Conservation (phyloP, 192 early-diverging fungal species). For the Coemansia sp. region DNA sequence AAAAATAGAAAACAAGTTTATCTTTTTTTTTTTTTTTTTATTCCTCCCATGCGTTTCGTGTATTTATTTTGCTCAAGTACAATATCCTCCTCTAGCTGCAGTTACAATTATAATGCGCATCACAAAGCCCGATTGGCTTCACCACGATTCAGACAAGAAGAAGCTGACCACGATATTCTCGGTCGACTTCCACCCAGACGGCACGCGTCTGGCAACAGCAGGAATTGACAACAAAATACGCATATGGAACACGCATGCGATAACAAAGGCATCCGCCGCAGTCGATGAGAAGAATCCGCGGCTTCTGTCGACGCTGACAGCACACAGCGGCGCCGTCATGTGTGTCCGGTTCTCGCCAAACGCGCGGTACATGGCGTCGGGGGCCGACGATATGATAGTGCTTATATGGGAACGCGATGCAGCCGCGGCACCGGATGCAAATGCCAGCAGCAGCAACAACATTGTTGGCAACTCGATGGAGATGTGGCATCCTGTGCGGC, state of each 20-base stretch:
- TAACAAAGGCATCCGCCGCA: slow-evolving; percentile 26
- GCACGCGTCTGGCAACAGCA: slow-evolving; percentile 79
- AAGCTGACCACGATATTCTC: slow-evolving; percentile 74
- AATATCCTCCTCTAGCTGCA: background rate
- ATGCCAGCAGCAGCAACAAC: background rate
- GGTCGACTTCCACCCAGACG: slow-evolving; percentile 80
- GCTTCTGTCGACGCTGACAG: slow-evolving; percentile 75
- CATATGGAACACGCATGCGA: slow-evolving; percentile 79
- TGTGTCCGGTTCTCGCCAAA: slow-evolving; percentile 82
- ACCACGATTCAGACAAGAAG: slow-evolving; percentile 68
- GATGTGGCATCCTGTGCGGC: slow-evolving; percentile 70
- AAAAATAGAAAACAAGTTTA: background rate
- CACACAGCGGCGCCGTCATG: slow-evolving; percentile 86
- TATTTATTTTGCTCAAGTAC: too few relatives aligned
- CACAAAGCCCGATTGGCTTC: slow-evolving; percentile 67
- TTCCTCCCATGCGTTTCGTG: background rate
- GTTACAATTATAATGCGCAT: slow-evolving; percentile 59
- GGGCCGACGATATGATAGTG: slow-evolving; percentile 91
- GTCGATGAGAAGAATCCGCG: slow-evolving; percentile 41
- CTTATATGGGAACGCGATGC: slow-evolving; percentile 85
- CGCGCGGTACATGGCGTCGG: slow-evolving; percentile 78
- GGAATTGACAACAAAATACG: slow-evolving; percentile 85
- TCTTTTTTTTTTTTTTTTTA: background rate
- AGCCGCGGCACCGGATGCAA: background rate
- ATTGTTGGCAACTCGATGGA: slow-evolving; percentile 37